These are phyloP conservation scores for Ceratocystis colombiana DNA, from an alignment of 2,329 filamentous ascomycete genomes.

Conservation along the genomic window DNA sequence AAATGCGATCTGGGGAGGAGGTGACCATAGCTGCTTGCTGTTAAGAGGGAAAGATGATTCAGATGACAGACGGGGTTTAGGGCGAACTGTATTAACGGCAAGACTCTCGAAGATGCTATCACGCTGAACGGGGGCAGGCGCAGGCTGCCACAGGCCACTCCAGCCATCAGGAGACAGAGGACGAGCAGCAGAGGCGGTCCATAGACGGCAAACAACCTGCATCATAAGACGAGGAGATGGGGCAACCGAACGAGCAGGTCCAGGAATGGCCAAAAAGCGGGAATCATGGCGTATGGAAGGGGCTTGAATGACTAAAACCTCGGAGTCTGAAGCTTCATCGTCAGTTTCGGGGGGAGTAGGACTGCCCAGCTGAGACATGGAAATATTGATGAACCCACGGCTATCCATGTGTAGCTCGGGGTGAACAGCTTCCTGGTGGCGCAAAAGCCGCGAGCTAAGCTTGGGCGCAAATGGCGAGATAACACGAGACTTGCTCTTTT, in stretches of 20 bases:
- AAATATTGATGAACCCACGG: constrained; percentile 22
- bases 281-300: constrained; percentile 8
- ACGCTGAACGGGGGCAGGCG: constrained; percentile 21
- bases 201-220: constrained; percentile 22
- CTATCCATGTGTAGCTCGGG: constrained; percentile 20
- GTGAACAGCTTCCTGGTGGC: constrained; percentile 19
- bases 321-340: constrained; percentile 32
- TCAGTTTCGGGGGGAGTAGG: constrained; percentile 48
- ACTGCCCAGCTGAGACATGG: constrained; percentile 37
- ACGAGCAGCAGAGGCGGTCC: constrained; percentile 24
- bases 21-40: constrained; percentile 35
- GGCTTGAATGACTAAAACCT: constrained; percentile 17
- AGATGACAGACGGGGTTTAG: constrained; percentile 30
- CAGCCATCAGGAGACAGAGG: constrained; percentile 23
- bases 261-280: constrained; percentile 5
- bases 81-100: constrained; percentile 33
- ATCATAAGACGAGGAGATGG: constrained; percentile 24
- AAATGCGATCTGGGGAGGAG: constrained; percentile 22
- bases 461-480: constrained; percentile 18
- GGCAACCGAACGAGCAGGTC: not conserved
- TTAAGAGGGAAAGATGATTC: constrained; percentile 32
- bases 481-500: constrained; percentile 3
- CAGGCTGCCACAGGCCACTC: constrained; percentile 22
- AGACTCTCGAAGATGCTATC: constrained; percentile 26
- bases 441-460: constrained; percentile 14